phyloP scores from a whole-genome alignment of 1,284 basidiomycete genomes.

The Singerocomus rubriflavus region DNA sequence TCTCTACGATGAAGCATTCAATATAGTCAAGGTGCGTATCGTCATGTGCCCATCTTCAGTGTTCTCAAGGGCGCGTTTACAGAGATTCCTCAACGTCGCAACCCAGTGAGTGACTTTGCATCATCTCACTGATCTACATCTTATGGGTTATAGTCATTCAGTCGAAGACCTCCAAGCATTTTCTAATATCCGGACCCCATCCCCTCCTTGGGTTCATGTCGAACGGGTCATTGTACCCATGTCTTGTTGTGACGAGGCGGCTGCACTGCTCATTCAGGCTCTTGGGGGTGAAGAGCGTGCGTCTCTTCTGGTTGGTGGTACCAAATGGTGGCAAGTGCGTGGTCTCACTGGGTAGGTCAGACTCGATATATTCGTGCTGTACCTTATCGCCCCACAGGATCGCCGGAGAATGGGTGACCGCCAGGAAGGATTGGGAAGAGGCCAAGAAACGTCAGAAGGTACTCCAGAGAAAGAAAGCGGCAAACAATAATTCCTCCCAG shows the following conservation, averaged over 20 bases:
- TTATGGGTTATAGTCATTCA: conserved; percentile 52
- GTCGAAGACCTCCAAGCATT: conserved; percentile 87
- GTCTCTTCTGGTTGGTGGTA: conserved; percentile 78
- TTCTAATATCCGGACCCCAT: conserved; percentile 81
- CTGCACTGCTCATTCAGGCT: conserved; percentile 71
- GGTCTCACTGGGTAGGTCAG: conserved; percentile 61
- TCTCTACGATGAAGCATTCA: conserved; percentile 81
- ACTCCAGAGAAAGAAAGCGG: conserved; percentile 35
- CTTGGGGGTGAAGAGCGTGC: conserved; percentile 82
- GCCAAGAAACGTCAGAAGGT: conserved; percentile 54
- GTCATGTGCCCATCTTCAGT: background rate
- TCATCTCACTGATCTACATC: background rate
- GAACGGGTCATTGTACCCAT: conserved; percentile 74
- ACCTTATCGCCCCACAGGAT: conserved; percentile 45
- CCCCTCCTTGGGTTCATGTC: conserved; percentile 86
- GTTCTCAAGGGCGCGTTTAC: background rate
- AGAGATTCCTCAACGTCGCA: conserved; percentile 62
- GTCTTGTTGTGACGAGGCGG: conserved; percentile 76
- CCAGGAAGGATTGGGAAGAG: conserved; percentile 68
- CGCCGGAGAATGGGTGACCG: conserved; percentile 88
- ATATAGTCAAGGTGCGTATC: conserved; percentile 66
- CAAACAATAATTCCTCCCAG: conserved; percentile 10
- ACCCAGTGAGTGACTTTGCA: conserved; percentile 40
- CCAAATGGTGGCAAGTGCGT: conserved; percentile 96
- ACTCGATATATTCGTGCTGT: background rate